Evolutionary conservation across 2,329 filamentous ascomycete species (phyloP), one percentile per base, ranked within the genome.

Genomic region (Colletotrichum liaoningense): DNA sequence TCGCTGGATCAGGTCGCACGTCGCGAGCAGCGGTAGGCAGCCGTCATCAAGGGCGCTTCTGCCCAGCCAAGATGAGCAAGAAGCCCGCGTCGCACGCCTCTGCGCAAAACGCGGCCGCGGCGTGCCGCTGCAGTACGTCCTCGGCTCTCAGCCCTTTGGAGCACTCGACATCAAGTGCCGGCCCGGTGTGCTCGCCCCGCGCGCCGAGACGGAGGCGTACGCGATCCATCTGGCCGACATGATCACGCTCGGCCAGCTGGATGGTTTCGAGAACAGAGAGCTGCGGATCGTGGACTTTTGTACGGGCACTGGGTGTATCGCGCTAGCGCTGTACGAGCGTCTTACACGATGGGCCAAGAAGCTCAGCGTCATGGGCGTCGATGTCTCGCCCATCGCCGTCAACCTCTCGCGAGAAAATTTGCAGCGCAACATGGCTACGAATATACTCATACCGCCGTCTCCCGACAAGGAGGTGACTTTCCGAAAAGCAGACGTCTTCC

Each of bases 121-220:
- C 1, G 89, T 92, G 71, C 97, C 97, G 1, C 83, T 99, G 42
- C 97, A 98, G 81, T 98, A 98, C 80, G 88, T 98, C 26, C 85
- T 99, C 1, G 95, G 95, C 4, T 92, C 92, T 5, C 95, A 98
- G 81, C 97, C 93, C 1, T 98, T 99, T 83, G 96, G 95, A 0
- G 85, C 90, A 5, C 83, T 98, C 19, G 93, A 98, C 55, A 93
- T 99, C 58, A 84, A 88, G 67, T 98, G 95, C 79, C 86, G 86
- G 33, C 89, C 87, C 12, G 94, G 94, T 2, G 95, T 98, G 5
- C 85, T 99, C 69, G 97, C 98, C 76, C 97, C 97, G 46, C 89
- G 96, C 85, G 86, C 89, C 28, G 93, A 95, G 81, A 95, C 93
- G 4, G 93, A 95, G 82, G 88, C 91, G 2, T 94, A 92, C 79